A percentile compares a stretch with the other conserved stretches of the same genome.
Conservation (phyloP, 2,329 filamentous ascomycete species). For the Fusarium multiceps region DNA sequence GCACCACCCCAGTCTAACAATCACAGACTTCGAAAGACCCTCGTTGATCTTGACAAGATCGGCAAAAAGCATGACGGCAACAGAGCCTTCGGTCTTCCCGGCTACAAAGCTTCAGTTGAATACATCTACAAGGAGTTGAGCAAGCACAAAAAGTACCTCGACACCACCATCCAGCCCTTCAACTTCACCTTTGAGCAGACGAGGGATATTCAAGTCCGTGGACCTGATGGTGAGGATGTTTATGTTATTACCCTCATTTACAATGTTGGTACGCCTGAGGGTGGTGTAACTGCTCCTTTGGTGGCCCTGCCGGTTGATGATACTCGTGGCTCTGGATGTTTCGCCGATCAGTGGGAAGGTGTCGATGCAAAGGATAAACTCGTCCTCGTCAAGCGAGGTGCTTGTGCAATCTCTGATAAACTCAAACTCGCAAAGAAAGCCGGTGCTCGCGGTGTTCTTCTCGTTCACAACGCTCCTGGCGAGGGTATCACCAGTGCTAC, state of each 20-base stretch:
- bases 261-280: constrained; percentile 58
- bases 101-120: constrained; percentile 68
- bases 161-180: constrained; percentile 60
- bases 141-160: constrained; percentile 55
- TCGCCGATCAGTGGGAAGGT: constrained; percentile 57
- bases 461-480: constrained; percentile 71
- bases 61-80: constrained; percentile 67
- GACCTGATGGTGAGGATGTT: constrained; percentile 58
- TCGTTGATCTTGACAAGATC: constrained; percentile 66
- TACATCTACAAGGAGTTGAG: constrained; percentile 62
- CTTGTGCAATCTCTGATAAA: constrained; percentile 57
- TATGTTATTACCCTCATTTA: constrained; percentile 58
- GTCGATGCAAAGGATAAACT: constrained; percentile 59
- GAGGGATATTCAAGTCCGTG: constrained; percentile 55
- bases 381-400: constrained; percentile 58
- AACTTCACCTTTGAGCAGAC: constrained; percentile 59
- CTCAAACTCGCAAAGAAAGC: constrained; percentile 56
- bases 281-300: constrained; percentile 53
- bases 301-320: constrained; percentile 54
- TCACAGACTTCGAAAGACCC: constrained; percentile 62
- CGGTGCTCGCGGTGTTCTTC: constrained; percentile 60
- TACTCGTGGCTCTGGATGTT: constrained; percentile 54
- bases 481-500: constrained; percentile 60
- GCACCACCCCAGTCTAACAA: constrained; percentile 1
- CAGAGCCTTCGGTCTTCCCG: constrained; percentile 68